Percentiles rank a stretch among this genome's conserved stretches.
Conservation (phyloP, 176 grass and related monocot species). For the Themeda triandra region DNA sequence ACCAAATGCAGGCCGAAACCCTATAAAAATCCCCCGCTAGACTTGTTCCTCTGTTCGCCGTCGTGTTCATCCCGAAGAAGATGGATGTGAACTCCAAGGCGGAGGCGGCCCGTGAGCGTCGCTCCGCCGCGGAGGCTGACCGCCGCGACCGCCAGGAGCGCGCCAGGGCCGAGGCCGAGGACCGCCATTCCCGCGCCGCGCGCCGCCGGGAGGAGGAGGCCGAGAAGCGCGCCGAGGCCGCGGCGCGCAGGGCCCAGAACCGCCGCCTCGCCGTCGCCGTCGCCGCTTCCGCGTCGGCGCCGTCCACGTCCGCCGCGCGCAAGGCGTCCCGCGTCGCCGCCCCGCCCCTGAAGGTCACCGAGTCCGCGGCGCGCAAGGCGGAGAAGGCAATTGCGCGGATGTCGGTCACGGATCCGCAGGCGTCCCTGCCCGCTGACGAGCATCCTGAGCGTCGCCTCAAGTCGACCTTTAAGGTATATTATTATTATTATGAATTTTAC, state of each 20-base stretch:
- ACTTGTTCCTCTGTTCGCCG: too few species aligned
- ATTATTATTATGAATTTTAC: neutral
- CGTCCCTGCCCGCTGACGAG: slow-evolving; percentile 54
- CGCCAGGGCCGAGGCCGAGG: slow-evolving; percentile 78
- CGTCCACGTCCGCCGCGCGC: slow-evolving; percentile 55
- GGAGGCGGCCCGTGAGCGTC: slow-evolving; percentile 75
- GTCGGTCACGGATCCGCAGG: slow-evolving; percentile 46
- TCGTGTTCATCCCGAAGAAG: too few species aligned
- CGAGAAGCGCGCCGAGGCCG: slow-evolving; percentile 71
- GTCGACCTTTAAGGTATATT: slow-evolving; percentile 86
- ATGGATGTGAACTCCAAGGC: slow-evolving; percentile 98
- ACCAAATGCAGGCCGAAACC: too few species aligned
- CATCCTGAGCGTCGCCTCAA: slow-evolving; percentile 93
- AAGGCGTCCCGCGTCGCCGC: slow-evolving; percentile 77
- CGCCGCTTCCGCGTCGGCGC: slow-evolving; percentile 15
- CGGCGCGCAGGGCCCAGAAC: slow-evolving; percentile 73
- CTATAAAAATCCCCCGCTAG: too few species aligned
- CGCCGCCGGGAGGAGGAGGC: slow-evolving; percentile 86
- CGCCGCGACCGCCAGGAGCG: slow-evolving; percentile 41
- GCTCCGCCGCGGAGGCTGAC: slow-evolving; percentile 62
- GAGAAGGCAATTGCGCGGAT: slow-evolving; percentile 73
- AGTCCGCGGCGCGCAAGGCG: slow-evolving; percentile 56
- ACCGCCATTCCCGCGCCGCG: slow-evolving; percentile 74
- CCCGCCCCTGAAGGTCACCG: slow-evolving; percentile 84
- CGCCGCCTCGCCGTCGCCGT: slow-evolving; percentile 65